A percentile compares a stretch with the other conserved stretches of the same genome.
These are phyloP conservation scores for Solanum appendiculatum DNA, from an alignment of 257 asterid genomes.

Conservation along the genomic window DNA sequence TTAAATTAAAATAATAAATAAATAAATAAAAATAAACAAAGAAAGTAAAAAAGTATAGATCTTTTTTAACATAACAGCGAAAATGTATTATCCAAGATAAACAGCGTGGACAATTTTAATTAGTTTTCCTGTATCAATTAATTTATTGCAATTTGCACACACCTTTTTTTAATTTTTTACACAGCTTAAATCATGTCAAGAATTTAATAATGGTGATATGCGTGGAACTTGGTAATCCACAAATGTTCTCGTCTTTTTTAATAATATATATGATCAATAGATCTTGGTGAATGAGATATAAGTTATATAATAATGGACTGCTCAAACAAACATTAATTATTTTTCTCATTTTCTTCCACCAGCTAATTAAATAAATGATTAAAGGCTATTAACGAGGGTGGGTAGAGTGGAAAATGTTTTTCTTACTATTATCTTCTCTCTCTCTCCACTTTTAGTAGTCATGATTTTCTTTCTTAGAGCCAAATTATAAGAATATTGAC, in stretches of 20 bases:
- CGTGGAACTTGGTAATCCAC: background rate
- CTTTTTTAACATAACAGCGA: background rate
- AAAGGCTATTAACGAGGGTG: background rate
- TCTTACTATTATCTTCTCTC: too few relatives aligned
- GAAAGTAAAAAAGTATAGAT: background rate
- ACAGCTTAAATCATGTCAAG: background rate
- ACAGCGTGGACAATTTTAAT: background rate
- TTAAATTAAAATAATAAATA: too few relatives aligned
- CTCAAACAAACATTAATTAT: background rate
- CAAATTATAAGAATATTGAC: too few relatives aligned
- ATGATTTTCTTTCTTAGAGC: too few relatives aligned
- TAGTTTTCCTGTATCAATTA: background rate
- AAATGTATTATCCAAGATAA: background rate
- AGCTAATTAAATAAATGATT: background rate
- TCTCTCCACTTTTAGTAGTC: too few relatives aligned
- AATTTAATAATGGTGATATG: background rate
- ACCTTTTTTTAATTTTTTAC: background rate
- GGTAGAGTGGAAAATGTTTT: background rate
- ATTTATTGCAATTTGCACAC: background rate
- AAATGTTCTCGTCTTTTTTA: background rate
- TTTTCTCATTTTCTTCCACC: background rate
- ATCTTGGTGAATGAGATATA: background rate
- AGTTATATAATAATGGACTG: background rate
- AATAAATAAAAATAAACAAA: too few relatives aligned
- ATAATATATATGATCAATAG: background rate